phyloP scores from a whole-genome alignment of 768 basidiomycete species.

The Termitomyces sp. region DNA sequence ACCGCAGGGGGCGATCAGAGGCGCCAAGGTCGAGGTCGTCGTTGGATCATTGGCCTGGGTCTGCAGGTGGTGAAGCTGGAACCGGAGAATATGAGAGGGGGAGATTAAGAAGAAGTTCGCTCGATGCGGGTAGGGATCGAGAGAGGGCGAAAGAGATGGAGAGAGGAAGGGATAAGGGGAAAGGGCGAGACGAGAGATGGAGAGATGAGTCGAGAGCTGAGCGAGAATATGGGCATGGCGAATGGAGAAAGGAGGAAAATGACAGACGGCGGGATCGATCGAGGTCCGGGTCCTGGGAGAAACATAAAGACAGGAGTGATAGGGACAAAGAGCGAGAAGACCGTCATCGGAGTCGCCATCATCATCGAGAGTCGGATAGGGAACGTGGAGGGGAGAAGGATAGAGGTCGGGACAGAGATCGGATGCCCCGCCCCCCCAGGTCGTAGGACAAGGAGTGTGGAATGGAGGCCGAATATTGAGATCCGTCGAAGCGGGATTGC shows the following conservation, averaged over 20 bases:
- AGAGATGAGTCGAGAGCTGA: background rate
- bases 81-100: background rate
- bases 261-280: background rate
- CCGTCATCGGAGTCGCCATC: background rate
- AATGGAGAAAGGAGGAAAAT: background rate
- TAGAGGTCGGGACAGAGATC: background rate
- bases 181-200: background rate
- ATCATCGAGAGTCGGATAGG: background rate
- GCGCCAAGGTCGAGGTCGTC: background rate
- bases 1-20: background rate
- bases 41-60: background rate
- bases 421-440: background rate
- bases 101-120: background rate
- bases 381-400: background rate
- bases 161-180: background rate
- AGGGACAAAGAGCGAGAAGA: background rate
- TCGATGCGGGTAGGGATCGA: background rate
- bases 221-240: background rate
- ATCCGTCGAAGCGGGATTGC: too few relatives aligned
- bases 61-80: background rate
- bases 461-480: too few relatives aligned
- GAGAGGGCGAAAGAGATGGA: background rate
- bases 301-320: background rate
- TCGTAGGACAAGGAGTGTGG: background rate
- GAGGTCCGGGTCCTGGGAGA: background rate